phyloP scores from a whole-genome alignment of 495 filamentous ascomycete species.

The Xylaria castorea region DNA sequence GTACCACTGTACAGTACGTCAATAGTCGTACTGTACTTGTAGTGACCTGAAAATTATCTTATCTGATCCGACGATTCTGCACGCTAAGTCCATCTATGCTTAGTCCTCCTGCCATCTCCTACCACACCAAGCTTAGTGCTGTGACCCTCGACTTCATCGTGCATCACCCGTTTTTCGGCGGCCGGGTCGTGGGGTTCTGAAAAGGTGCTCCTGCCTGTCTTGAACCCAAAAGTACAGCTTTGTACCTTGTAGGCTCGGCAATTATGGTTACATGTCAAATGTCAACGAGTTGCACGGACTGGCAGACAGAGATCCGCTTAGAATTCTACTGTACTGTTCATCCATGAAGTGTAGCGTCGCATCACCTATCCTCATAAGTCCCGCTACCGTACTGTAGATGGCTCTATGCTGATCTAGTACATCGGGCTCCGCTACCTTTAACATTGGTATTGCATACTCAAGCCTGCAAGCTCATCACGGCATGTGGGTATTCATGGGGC shows the following conservation, averaged over 20 bases:
- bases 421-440: slow-evolving; percentile 6
- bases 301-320: not conserved
- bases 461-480: slow-evolving; percentile 14
- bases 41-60: slow-evolving; percentile 38
- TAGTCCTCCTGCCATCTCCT: slow-evolving; percentile 19
- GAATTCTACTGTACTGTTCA: not conserved
- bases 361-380: not conserved
- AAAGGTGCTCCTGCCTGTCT: not conserved
- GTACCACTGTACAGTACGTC: not conserved
- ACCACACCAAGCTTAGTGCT: slow-evolving; percentile 30
- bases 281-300: not conserved
- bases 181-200: slow-evolving; percentile 18
- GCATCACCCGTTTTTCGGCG: slow-evolving; percentile 33
- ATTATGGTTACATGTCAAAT: not conserved
- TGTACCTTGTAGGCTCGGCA: slow-evolving; percentile 28
- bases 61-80: slow-evolving; percentile 42
- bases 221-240: slow-evolving; percentile 29
- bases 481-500: slow-evolving; percentile 22
- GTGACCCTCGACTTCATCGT: slow-evolving; percentile 19
- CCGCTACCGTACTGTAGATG: slow-evolving; percentile 18
- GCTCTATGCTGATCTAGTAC: not conserved
- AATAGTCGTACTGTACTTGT: not conserved
- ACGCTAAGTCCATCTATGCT: slow-evolving; percentile 32
- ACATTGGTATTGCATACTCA: not conserved
- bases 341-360: slow-evolving; percentile 1